Evolutionary conservation across 192 early-diverging fungal species (phyloP).

Genomic region (Globomyces pollinis-pini): DNA sequence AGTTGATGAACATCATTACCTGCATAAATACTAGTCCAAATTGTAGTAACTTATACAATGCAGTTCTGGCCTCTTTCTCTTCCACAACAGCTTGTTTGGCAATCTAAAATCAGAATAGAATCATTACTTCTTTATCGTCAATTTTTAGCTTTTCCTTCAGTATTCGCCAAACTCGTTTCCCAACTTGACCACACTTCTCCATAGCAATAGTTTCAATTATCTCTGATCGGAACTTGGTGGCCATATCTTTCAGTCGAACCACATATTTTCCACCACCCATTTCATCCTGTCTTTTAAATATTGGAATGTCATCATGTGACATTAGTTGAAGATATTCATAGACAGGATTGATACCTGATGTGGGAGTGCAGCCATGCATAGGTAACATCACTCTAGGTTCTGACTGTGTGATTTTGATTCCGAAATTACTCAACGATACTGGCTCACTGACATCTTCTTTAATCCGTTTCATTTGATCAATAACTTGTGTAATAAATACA

Average conservation of each 20-base stretch:
- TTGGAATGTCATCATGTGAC: conserved; percentile 18
- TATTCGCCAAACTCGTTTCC: conserved; percentile 32
- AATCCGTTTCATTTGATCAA: too few relatives aligned
- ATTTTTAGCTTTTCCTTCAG: conserved; percentile 27
- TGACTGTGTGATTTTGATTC: too few relatives aligned
- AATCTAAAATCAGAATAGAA: conserved; percentile 15
- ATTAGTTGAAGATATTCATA: conserved; percentile 31
- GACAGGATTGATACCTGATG: conserved; percentile 3
- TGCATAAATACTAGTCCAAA: conserved; percentile 37
- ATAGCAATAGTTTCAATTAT: conserved; percentile 24
- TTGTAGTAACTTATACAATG: conserved; percentile 24
- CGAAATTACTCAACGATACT: too few relatives aligned
- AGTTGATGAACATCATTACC: conserved; percentile 19
- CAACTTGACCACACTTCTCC: conserved; percentile 30
- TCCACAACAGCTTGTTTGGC: conserved; percentile 33
- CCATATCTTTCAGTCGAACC: conserved; percentile 13
- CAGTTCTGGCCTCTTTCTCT: conserved; percentile 31
- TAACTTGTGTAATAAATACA: not conserved
- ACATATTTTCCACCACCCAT: conserved; percentile 30
- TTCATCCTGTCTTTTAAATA: conserved; percentile 32
- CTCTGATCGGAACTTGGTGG: conserved; percentile 3
- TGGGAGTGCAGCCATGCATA: too few relatives aligned
- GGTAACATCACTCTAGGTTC: too few relatives aligned
- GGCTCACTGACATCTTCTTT: too few relatives aligned
- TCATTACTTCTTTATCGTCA: conserved; percentile 34